Conservation (phyloP, 106 monocot genomes). For the Dendrobium officinale region DNA sequence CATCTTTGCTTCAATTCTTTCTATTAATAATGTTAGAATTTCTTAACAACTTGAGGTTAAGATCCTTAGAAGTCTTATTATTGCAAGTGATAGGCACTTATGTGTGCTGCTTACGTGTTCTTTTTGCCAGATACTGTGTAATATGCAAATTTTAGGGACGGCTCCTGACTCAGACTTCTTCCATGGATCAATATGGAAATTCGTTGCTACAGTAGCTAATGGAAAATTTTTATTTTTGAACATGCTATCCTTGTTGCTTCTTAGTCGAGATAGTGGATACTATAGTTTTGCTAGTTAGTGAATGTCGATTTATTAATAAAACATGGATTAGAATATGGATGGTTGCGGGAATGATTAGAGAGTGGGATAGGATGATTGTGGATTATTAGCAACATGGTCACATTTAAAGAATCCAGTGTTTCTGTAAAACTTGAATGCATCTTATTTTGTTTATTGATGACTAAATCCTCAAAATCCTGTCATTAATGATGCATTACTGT, state of each 20-base stretch:
- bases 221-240: background rate
- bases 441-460: background rate
- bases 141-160: background rate
- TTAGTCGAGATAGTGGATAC: background rate
- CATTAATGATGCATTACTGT: background rate
- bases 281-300: background rate
- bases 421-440: background rate
- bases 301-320: background rate
- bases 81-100: background rate
- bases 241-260: background rate
- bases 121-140: background rate
- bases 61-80: background rate
- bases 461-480: background rate
- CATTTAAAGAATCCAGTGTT: background rate
- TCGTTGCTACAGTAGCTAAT: background rate
- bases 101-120: background rate
- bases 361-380: background rate
- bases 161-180: background rate
- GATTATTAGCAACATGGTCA: background rate
- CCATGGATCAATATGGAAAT: background rate
- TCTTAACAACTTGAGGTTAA: background rate
- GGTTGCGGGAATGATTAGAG: slow-evolving; percentile 5
- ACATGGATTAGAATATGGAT: background rate
- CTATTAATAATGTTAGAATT: background rate
- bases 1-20: background rate